A percentile compares a stretch with the other conserved stretches of the same genome.
Conservation (phyloP, 352 stramenopile species). For the Peronosclerospora sorghi region DNA sequence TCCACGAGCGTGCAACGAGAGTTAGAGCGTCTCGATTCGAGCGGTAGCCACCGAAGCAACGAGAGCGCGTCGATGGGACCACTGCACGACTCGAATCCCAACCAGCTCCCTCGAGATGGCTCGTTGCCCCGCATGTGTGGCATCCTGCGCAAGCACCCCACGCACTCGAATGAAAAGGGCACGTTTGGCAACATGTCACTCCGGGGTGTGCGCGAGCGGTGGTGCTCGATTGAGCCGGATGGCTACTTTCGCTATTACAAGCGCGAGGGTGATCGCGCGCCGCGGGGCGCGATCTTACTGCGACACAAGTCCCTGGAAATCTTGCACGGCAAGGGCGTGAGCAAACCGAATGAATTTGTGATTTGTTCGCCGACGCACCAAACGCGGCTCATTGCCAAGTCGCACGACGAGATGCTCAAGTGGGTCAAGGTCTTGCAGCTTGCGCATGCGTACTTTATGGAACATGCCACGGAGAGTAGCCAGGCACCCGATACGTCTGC, state of each 20-base stretch:
- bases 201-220: constrained; percentile 59
- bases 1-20: constrained; percentile 7
- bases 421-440: constrained; percentile 56
- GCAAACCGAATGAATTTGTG: constrained; percentile 67
- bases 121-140: constrained; percentile 37
- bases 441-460: constrained; percentile 42
- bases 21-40: constrained; percentile 27
- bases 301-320: constrained; percentile 61
- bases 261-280: constrained; percentile 61
- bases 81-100: constrained; percentile 43
- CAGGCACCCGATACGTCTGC: constrained; percentile 12
- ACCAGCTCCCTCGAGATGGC: constrained; percentile 18
- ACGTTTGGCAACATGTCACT: constrained; percentile 74
- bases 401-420: constrained; percentile 48
- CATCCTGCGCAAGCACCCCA: constrained; percentile 63
- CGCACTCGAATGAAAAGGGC: constrained; percentile 66
- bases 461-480: constrained; percentile 23
- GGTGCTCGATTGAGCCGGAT: constrained; percentile 54
- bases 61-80: constrained; percentile 49
- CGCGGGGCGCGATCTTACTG: constrained; percentile 54
- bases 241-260: constrained; percentile 74
- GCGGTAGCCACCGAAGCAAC: constrained; percentile 25
- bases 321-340: constrained; percentile 51
- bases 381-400: constrained; percentile 66
- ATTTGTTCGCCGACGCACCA: constrained; percentile 66